These are phyloP conservation scores for Pleurotus eryngii DNA, from an alignment of 768 basidiomycete species.

Conservation along the genomic window DNA sequence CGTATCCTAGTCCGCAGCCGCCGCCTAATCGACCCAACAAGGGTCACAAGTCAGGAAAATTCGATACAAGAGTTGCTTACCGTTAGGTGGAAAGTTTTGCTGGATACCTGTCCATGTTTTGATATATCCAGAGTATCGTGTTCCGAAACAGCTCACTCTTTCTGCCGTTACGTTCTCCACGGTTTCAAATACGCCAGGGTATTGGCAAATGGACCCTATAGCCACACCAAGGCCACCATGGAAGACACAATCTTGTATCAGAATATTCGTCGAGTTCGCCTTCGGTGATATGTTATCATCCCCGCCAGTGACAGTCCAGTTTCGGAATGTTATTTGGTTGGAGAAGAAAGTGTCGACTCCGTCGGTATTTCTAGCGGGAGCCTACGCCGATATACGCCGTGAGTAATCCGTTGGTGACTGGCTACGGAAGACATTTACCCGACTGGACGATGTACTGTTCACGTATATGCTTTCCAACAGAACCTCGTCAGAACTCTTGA, in stretches of 20 bases:
- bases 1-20: constrained; percentile 30
- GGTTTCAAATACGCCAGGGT: constrained; percentile 23
- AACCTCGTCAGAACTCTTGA: constrained; percentile 30
- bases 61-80: constrained; percentile 8
- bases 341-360: constrained; percentile 34
- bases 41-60: neutral
- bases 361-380: constrained; percentile 33
- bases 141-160: constrained; percentile 20
- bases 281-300: constrained; percentile 38
- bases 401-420: neutral
- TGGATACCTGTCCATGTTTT: constrained; percentile 34
- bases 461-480: constrained; percentile 35
- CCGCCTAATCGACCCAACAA: constrained; percentile 17
- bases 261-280: constrained; percentile 38
- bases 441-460: constrained; percentile 33
- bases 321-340: constrained; percentile 34
- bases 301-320: constrained; percentile 35
- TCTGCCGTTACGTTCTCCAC: constrained; percentile 29
- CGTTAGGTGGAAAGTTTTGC: constrained; percentile 30
- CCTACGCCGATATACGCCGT: constrained; percentile 10
- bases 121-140: constrained; percentile 26
- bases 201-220: constrained; percentile 32
- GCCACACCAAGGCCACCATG: constrained; percentile 36
- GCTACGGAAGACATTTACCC: constrained; percentile 13
- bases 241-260: constrained; percentile 34